Percentiles rank a stretch among this genome's conserved stretches.
Conservation (phyloP, 2,329 filamentous ascomycete species). For the Pseudonectria buxi region DNA sequence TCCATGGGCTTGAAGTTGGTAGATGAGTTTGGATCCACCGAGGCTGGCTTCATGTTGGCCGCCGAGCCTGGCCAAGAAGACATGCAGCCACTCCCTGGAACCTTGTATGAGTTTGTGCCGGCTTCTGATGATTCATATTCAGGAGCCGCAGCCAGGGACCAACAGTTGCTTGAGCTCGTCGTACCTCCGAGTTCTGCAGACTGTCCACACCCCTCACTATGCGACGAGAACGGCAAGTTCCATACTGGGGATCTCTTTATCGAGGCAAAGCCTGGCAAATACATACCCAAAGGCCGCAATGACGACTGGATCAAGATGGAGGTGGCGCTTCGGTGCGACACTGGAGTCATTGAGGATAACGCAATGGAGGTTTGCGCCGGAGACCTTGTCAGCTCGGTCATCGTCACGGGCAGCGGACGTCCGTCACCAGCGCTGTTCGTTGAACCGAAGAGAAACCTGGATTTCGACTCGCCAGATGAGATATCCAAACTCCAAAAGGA, state of each 20-base stretch:
- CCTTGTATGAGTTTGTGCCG: constrained; percentile 6
- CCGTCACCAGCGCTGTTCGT: constrained; percentile 14
- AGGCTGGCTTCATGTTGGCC: constrained; percentile 4
- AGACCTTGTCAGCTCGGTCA: constrained; percentile 11
- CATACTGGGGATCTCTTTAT: constrained; percentile 20
- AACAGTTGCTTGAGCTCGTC: constrained; percentile 9
- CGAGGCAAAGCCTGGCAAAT: constrained; percentile 12
- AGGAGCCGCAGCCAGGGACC: not conserved
- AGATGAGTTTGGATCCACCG: constrained; percentile 11
- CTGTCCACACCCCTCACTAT: constrained; percentile 6
- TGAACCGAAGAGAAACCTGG: constrained; percentile 6
- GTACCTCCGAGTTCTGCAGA: constrained; percentile 7
- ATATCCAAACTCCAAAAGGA: constrained; percentile 3
- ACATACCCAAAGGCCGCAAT: constrained; percentile 11
- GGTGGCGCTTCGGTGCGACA: constrained; percentile 13
- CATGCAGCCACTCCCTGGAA: not conserved
- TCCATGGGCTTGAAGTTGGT: constrained; percentile 4
- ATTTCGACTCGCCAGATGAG: not conserved
- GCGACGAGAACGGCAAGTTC: constrained; percentile 13
- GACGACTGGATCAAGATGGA: constrained; percentile 23
- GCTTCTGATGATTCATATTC: not conserved
- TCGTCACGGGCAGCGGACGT: constrained; percentile 13
- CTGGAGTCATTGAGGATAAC: constrained; percentile 14
- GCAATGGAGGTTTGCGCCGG: constrained; percentile 9
- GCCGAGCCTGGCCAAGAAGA: not conserved